Base-by-base conservation (phyloP, 2,329 filamentous ascomycete species). In the Penicillium olsonii region DNA sequence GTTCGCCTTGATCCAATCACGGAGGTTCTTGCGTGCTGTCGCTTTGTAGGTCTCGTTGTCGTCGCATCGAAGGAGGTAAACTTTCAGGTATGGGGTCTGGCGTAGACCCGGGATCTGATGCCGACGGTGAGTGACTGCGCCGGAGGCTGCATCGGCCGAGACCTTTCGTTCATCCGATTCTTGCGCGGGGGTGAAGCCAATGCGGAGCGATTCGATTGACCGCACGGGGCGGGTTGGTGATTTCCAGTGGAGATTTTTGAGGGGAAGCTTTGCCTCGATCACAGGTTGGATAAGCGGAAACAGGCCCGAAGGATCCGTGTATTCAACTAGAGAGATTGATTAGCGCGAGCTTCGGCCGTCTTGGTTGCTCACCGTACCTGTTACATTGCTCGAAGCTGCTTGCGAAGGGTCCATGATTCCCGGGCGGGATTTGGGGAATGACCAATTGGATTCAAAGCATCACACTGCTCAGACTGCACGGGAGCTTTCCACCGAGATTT, bases 241-340 rank as follows among this genome's bases (percentile, higher is more conserved):
- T 70, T 97, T 95, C 94, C 94, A 99, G 67, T 97, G 90, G 38
- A 99, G 84, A 65, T 97, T 95, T 56, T 86, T 87, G 31, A 99
- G 79, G 27, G 94, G 94, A 0, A 97, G 80, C 46, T 89, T 87
- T 35, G 87, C 79, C 34, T 88, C 79, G 50, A 99, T 78, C 50
- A 92, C 85, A 2, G 89, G 84, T 10, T 87, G 86, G 37, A 97
- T 78, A 44, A 92, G 81, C 51, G 89, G 85, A 73, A 92, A 97
- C 56, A 97, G 82, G 64, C 88, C 87, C 68, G 90, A 88, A 45
- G 94, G 92, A 75, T 99, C 94, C 75, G 88, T 90, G 75, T 96
- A 99, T 78, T 97, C 92, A 76, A 96, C 91, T 95, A 63, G 38
- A 33, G 38, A 14, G 26, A 31, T 58, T 53, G 47, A 61, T 59